A percentile compares a stretch with the other conserved stretches of the same genome.
These are phyloP conservation scores for Cordia subcordata DNA, from an alignment of 257 asterid species.

Conservation along the genomic window DNA sequence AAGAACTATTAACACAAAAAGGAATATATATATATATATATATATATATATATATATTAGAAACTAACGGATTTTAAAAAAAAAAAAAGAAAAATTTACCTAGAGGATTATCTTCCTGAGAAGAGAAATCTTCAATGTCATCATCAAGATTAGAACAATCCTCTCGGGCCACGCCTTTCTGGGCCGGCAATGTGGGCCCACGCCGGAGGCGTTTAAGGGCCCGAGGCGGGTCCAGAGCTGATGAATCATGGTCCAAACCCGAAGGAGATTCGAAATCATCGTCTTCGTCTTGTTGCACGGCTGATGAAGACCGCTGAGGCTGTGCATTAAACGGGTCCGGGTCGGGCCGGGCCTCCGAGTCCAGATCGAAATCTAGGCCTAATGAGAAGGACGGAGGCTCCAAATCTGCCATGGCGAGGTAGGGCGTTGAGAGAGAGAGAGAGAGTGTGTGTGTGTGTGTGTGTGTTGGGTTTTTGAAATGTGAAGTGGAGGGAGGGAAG, in stretches of 20 bases:
- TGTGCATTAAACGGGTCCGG: not conserved
- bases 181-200: slow-evolving; percentile 29
- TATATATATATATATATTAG: not conserved
- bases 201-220: slow-evolving; percentile 63
- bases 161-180: slow-evolving; percentile 14
- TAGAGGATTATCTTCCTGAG: slow-evolving; percentile 53
- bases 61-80: not conserved
- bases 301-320: not conserved
- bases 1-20: not conserved
- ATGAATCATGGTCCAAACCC: slow-evolving; percentile 16
- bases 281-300: slow-evolving; percentile 19
- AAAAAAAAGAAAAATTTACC: slow-evolving; percentile 29
- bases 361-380: slow-evolving; percentile 68
- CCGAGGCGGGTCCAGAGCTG: slow-evolving; percentile 30
- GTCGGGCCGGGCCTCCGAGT: slow-evolving; percentile 35
- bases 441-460: not conserved
- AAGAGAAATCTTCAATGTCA: slow-evolving; percentile 82
- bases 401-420: slow-evolving; percentile 39
- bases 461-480: not conserved
- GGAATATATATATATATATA: not conserved
- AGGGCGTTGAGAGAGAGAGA: not conserved
- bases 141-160: slow-evolving; percentile 43
- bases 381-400: slow-evolving; percentile 83
- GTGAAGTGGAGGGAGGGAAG: not conserved
- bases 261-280: slow-evolving; percentile 43